A percentile compares a stretch with the other conserved stretches of the same genome.
Conservation (phyloP, 495 filamentous ascomycete species). For the Pseudoneurospora amorphoporcata region DNA sequence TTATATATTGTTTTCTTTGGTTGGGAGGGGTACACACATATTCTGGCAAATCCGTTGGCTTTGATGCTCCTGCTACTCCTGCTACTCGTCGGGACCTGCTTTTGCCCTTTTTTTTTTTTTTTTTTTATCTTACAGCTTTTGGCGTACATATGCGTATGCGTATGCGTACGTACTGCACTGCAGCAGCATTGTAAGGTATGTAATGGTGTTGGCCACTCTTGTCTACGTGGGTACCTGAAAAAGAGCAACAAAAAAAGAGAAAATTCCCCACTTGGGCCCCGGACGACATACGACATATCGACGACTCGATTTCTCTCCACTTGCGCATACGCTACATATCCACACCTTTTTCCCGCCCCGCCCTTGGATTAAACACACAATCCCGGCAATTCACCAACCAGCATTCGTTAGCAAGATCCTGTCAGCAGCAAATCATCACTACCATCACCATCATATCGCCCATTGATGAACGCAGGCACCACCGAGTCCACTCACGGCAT, state of each 20-base stretch:
- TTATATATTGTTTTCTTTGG: neutral
- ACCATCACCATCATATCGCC: neutral
- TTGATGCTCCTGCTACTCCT: neutral
- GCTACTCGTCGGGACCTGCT: constrained; percentile 17
- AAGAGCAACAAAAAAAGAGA: neutral
- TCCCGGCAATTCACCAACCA: neutral
- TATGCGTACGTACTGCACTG: neutral
- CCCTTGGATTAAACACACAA: neutral
- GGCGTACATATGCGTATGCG: constrained; percentile 1
- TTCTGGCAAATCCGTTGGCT: neutral
- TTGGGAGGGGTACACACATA: neutral
- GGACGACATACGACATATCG: neutral
- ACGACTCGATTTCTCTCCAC: neutral
- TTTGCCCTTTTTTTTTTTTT: constrained; percentile 2
- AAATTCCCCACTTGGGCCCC: neutral
- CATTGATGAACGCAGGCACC: neutral
- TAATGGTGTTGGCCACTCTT: neutral
- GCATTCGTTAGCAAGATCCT: neutral
- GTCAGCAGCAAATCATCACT: neutral
- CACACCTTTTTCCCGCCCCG: neutral
- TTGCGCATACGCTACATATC: neutral
- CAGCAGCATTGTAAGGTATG: no score
- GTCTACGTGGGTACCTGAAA: neutral
- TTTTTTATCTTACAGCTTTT: constrained; percentile 3
- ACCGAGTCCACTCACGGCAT: neutral